Percentiles rank a stretch among this genome's conserved stretches.
Evolutionary conservation across 345 rosid genomes (phyloP).

Genomic region (Citrus australasica): DNA sequence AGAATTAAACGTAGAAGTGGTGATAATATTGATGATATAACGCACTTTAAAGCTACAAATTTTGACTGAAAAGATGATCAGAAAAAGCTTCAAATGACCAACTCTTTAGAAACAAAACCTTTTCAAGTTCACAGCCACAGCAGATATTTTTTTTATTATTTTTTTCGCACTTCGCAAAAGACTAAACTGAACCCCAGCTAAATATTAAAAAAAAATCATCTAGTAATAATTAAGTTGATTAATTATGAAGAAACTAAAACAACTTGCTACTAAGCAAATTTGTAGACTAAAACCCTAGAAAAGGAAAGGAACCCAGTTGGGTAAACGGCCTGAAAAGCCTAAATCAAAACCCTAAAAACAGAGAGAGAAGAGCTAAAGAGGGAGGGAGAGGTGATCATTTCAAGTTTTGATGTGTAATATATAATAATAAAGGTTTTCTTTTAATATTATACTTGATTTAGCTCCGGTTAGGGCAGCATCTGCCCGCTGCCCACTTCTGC

Average conservation of each 20-base stretch:
- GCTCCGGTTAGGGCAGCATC: not conserved
- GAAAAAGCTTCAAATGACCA: conserved; percentile 19
- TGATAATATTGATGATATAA: not conserved
- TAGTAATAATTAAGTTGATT: not conserved
- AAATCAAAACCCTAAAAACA: not conserved
- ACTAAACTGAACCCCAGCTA: not conserved
- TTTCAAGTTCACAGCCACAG: conserved; percentile 19
- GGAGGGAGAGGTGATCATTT: not conserved
- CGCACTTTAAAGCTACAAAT: conserved; percentile 27
- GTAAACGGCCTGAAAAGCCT: not conserved
- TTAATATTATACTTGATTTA: conserved; percentile 1
- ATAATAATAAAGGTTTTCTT: too few relatives aligned
- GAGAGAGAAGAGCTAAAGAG: not conserved
- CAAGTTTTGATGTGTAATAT: too few relatives aligned
- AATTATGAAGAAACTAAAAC: not conserved
- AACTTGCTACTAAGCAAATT: not conserved
- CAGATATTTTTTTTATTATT: not conserved
- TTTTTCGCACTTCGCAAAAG: not conserved
- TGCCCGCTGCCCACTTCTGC: conserved; percentile 3
- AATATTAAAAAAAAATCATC: not conserved
- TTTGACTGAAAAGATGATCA: conserved; percentile 33
- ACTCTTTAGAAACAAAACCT: conserved; percentile 27
- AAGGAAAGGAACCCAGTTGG: not conserved
- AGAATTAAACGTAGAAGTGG: not conserved
- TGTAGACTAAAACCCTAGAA: not conserved